Evolutionary conservation across 129 eudicot species (phyloP).

Genomic region (Glebionis coronaria): DNA sequence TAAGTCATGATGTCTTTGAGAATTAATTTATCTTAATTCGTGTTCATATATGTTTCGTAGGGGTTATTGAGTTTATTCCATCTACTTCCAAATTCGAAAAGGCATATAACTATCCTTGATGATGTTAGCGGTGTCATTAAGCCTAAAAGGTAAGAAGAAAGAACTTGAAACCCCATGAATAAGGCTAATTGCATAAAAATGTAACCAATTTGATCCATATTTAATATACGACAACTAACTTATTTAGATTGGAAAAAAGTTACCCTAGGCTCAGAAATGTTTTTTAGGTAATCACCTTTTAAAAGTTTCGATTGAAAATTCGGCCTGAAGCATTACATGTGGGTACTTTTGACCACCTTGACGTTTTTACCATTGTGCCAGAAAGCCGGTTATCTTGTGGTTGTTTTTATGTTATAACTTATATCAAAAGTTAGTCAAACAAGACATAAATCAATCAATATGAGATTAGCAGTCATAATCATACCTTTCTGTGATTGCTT

Average conservation of each 20-base stretch:
- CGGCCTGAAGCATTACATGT: too few species aligned
- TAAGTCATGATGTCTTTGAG: slow-evolving; percentile 3
- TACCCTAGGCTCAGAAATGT: too few species aligned
- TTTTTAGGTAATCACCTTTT: too few species aligned
- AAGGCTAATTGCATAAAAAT: not conserved
- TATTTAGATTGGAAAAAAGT: not conserved
- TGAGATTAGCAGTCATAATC: too few species aligned
- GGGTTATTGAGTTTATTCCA: slow-evolving; percentile 43
- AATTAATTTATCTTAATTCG: not conserved
- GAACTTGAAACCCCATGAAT: slow-evolving; percentile 9
- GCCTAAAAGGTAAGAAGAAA: slow-evolving; percentile 61
- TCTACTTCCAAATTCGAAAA: slow-evolving; percentile 59
- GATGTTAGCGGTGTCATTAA: slow-evolving; percentile 78
- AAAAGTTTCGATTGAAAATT: too few species aligned
- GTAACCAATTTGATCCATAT: not conserved
- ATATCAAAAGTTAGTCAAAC: not conserved
- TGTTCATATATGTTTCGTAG: slow-evolving; percentile 30
- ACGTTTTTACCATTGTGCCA: not conserved
- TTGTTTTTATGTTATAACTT: not conserved
- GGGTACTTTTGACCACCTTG: not conserved
- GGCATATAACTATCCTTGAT: slow-evolving; percentile 60
- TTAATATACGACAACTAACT: not conserved
- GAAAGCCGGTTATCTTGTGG: not conserved
- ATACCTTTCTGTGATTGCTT: not conserved
- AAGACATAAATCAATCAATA: not conserved